phyloP scores from a whole-genome alignment of 2,329 filamentous ascomycete genomes.

The Fusarium protoensiforme region DNA sequence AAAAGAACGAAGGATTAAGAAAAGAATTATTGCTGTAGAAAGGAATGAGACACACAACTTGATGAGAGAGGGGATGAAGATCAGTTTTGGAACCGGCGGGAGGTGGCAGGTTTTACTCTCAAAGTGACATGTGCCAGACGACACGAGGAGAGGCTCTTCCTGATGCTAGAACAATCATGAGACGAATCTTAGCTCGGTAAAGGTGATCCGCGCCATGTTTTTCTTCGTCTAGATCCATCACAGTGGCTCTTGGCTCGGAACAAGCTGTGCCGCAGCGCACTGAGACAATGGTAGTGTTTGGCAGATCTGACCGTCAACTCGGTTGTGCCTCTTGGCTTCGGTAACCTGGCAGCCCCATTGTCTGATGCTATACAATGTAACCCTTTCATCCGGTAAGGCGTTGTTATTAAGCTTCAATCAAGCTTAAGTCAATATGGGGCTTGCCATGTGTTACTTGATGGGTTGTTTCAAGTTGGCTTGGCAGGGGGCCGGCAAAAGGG shows the following conservation, averaged over 20 bases:
- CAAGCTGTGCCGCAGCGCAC: not conserved
- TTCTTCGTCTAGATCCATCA: not conserved
- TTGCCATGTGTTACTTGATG: not conserved
- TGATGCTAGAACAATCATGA: not conserved
- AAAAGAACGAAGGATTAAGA: constrained; percentile 2
- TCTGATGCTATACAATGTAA: not conserved
- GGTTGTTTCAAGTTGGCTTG: not conserved
- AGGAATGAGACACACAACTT: not conserved
- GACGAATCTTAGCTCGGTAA: not conserved
- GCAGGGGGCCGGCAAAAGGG: not conserved
- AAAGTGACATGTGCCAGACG: not conserved
- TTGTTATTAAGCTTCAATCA: not conserved
- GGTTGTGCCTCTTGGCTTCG: not conserved
- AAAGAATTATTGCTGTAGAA: not conserved
- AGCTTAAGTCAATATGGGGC: not conserved
- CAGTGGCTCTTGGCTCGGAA: not conserved
- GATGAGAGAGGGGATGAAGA: not conserved
- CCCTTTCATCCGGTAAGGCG: not conserved
- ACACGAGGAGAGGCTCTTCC: not conserved
- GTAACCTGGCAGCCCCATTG: not conserved
- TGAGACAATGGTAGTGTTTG: not conserved
- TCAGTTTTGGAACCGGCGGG: not conserved
- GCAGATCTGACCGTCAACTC: not conserved
- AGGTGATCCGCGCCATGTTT: not conserved
- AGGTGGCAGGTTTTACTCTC: not conserved